phyloP scores from a whole-genome alignment of 2,329 filamentous ascomycete species.

The Fusarium continuum region DNA sequence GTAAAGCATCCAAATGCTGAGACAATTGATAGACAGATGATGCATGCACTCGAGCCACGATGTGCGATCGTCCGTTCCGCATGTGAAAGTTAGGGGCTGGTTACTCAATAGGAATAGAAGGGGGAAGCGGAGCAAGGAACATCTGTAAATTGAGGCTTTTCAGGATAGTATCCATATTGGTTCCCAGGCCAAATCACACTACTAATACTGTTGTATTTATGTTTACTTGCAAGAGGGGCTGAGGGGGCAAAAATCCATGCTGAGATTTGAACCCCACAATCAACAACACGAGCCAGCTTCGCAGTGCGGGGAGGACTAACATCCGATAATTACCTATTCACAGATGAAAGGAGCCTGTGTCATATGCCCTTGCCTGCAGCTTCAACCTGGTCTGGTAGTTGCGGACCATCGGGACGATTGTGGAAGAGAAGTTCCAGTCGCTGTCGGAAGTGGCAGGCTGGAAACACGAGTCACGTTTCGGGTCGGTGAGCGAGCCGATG shows the following conservation, averaged over 20 bases:
- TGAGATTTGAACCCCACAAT: slow-evolving; percentile 20
- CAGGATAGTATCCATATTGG: slow-evolving; percentile 22
- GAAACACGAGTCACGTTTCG: slow-evolving; percentile 24
- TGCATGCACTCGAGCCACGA: not conserved
- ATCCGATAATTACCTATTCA: not conserved
- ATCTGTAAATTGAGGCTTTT: slow-evolving; percentile 14
- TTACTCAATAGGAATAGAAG: not conserved
- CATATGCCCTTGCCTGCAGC: slow-evolving; percentile 13
- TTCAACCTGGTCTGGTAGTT: slow-evolving; percentile 14
- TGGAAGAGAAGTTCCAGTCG: not conserved
- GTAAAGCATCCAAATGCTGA: not conserved
- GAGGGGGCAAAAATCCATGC: not conserved
- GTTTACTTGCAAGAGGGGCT: slow-evolving; percentile 1
- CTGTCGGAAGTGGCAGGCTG: slow-evolving; percentile 13
- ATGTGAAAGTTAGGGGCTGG: not conserved
- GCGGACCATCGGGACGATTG: slow-evolving; percentile 17
- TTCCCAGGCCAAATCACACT: slow-evolving; percentile 1
- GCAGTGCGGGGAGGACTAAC: slow-evolving; percentile 22
- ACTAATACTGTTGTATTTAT: slow-evolving; percentile 21
- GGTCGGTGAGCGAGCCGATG: slow-evolving; percentile 28
- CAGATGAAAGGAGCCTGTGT: slow-evolving; percentile 4
- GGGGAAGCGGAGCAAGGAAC: not conserved
- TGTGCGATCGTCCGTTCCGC: not conserved
- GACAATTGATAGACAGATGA: not conserved
- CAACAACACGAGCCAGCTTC: slow-evolving; percentile 18